Conservation (phyloP, 305 asterid genomes). For the Fraxinus ornus region DNA sequence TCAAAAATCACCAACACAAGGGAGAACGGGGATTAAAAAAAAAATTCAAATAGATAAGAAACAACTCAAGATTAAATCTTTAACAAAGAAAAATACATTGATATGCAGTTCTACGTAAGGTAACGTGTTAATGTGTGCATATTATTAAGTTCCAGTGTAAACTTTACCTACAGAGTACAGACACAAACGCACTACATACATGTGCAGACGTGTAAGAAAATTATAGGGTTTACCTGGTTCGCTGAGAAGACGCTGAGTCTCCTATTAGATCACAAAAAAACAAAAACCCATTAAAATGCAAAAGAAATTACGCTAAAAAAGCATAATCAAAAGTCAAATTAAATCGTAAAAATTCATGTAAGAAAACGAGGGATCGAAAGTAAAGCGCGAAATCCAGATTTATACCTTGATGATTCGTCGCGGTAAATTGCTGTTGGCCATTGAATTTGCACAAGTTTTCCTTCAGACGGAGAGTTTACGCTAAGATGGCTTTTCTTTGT, state of each 20-base stretch:
- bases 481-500: conserved; percentile 31
- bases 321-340: not conserved
- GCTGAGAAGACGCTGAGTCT: conserved; percentile 97
- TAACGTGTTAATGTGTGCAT: not conserved
- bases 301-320: not conserved
- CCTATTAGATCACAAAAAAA: conserved; percentile 44
- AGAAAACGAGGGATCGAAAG: conserved; percentile 35
- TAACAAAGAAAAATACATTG: not conserved
- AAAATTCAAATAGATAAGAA: not conserved
- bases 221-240: conserved; percentile 67
- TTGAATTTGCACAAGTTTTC: conserved; percentile 29
- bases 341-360: conserved; percentile 18
- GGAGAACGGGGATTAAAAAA: not conserved
- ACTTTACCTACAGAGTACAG: not conserved
- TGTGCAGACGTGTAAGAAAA: not conserved
- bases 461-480: conserved; percentile 42
- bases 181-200: not conserved
- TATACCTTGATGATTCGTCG: conserved; percentile 84
- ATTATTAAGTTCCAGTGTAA: not conserved
- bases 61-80: not conserved
- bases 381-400: conserved; percentile 37
- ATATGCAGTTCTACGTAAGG: not conserved
- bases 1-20: not conserved
- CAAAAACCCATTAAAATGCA: not conserved
- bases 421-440: conserved; percentile 91